A percentile compares a stretch with the other conserved stretches of the same genome.
Evolutionary conservation across 2,329 filamentous ascomycete genomes (phyloP).

Genomic region (Fusarium verticillioides): DNA sequence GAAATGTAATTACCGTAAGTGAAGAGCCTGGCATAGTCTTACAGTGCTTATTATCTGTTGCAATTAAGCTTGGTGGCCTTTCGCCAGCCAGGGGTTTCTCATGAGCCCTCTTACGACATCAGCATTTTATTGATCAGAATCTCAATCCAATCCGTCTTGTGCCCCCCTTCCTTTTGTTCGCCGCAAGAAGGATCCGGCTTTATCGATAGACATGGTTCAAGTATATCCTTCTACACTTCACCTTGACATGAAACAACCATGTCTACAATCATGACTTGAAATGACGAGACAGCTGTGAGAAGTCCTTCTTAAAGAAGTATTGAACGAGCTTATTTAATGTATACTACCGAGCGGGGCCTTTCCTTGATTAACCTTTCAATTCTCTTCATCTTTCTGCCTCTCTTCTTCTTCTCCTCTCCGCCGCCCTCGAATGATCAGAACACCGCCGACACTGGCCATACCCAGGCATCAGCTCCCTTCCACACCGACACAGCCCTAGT

Average conservation of each 20-base stretch:
- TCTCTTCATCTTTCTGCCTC: not conserved
- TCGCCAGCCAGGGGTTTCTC: not conserved
- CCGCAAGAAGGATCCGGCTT: not conserved
- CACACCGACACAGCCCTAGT: not conserved
- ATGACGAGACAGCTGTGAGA: too few relatives aligned
- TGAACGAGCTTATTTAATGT: not conserved
- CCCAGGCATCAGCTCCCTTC: not conserved
- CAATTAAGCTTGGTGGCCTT: not conserved
- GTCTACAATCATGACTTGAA: fast-evolving
- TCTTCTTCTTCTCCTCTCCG: not conserved
- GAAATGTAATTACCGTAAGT: too few relatives aligned
- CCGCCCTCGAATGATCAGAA: not conserved
- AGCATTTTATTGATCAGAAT: fast-evolving
- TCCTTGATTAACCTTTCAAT: not conserved
- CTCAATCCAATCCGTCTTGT: fast-evolving
- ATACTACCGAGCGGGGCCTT: not conserved
- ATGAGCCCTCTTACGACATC: not conserved
- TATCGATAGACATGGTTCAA: not conserved
- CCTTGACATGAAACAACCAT: not conserved
- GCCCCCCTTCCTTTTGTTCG: fast-evolving
- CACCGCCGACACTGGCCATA: not conserved
- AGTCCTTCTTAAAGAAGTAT: too few relatives aligned
- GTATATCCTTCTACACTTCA: not conserved
- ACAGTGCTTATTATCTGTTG: too few relatives aligned
- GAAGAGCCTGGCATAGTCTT: not conserved